Evolutionary conservation across 2,329 filamentous ascomycete genomes (phyloP), one percentile per base, ranked within the genome.

Genomic region (Verticillium alfalfae): DNA sequence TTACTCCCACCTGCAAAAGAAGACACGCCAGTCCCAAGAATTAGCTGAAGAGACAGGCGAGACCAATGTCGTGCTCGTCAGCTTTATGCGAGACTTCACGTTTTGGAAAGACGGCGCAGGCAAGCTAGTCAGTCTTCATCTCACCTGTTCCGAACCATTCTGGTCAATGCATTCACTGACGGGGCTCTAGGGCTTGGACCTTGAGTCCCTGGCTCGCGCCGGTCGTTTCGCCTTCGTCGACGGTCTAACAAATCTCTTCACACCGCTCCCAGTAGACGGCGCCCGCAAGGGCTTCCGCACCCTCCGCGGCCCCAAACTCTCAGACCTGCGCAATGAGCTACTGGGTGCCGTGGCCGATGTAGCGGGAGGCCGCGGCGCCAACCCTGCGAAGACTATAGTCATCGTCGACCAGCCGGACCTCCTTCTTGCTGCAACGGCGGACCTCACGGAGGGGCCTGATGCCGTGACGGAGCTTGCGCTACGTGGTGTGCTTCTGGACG

Each of bases 31-130:
- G 58, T 26, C 37, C 2, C 16, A 38, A 12, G 62, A 63, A 18
- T 57, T 58, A 58, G 67, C 57, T 34, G 39, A 57, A 45, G 58
- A 36, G 56, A 57, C 58, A 55, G 41, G 55, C 34, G 41, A 49
- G 16, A 75, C 73, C 34, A 82, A 79, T 58, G 83, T 97, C 1
- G 80, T 97, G 3, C 79, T 97, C 3, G 87, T 95, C 62, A 96
- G 91, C 77, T 97, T 95, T 75, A 78, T 96, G 75, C 84, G 91
- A 63, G 89, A 94, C 68, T 84, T 83, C 65, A 78, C 84, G 1
- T 96, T 96, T 71, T 97, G 93, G 92, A 87, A 80, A 65, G 84
- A 88, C 3, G 88, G 91, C 58, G 83, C 83, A 2, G 83, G 85
- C 60, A 88, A 88, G 73, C 74, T 92, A 70, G 89, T 91, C 76